Base-by-base conservation (phyloP, 139 green algal genomes). In the Astrephomene gubernaculifera region DNA sequence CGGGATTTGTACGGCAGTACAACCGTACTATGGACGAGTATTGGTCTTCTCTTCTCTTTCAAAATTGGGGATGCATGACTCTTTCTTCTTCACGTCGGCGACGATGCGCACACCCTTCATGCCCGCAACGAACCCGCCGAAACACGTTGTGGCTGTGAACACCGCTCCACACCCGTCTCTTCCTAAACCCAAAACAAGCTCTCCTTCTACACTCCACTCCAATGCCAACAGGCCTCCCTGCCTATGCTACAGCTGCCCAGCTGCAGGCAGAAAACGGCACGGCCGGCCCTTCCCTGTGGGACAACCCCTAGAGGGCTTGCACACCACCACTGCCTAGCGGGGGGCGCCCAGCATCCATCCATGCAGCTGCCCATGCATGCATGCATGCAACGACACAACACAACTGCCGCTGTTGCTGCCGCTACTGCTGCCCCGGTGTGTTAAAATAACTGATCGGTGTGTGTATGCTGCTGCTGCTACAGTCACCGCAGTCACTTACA, bases 51-150 rank as follows among this genome's bases (percentile, higher is more conserved):
- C 49, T 57, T 57, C 49, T 57, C 49, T 57, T 17, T 57, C 49
- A 17, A 35, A 65, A 9, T 33, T 65, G 22, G 22, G 9, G 61
- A 2, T 61, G 41, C 70, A 78, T 63, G 61, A 78, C 70, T 72
- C 35, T 52, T 45, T 2, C 6, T 29, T n/a, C n/a, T 31, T 21
- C 45, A 57, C 38, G 4, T 9, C 41, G 27, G 43, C 31, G 19
- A 8, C 31, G 31, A 36, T 31, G 41, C 70, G 70, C 70, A 78
- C 70, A 78, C 61, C 43, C 27, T 63, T 78, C 38, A 78, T 61
- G 70, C 70, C 70, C 70, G 70, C 43, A 44, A 61, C 70, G 25
- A 75, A 35, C 41, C 1, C 38, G 27, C 38, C 36, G 38, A 31
- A 57, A 25, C 12, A 12, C 14, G 14, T 25, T 57, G 49, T 57